Evolutionary conservation across 768 basidiomycete species (phyloP).

Genomic region (Boletus pseudopeckii): DNA sequence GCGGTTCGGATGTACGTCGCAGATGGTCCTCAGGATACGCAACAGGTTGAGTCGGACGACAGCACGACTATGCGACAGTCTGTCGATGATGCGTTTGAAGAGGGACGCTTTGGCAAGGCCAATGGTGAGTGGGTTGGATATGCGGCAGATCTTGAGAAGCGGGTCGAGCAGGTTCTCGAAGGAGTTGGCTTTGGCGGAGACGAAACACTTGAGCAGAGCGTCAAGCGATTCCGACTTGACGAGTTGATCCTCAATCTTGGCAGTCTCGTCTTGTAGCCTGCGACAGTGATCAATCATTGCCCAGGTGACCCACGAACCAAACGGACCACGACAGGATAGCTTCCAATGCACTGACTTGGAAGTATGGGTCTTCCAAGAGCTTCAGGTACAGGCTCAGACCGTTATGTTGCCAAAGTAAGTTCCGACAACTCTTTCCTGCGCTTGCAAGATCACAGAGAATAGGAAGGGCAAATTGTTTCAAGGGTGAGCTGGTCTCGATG

Average conservation of each 20-base stretch:
- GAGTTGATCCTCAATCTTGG: slow-evolving; percentile 87
- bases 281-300: slow-evolving; percentile 1
- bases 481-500: slow-evolving; percentile 82
- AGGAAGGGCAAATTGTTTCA: slow-evolving; percentile 96
- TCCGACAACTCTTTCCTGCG: slow-evolving; percentile 90
- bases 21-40: slow-evolving; percentile 77
- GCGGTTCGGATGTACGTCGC: slow-evolving; percentile 87
- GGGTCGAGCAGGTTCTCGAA: slow-evolving; percentile 93
- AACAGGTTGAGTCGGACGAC: slow-evolving; percentile 89
- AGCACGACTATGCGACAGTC: slow-evolving; percentile 69
- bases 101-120: slow-evolving; percentile 78
- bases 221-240: slow-evolving; percentile 63
- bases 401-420: slow-evolving; percentile 88
- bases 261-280: slow-evolving; percentile 94
- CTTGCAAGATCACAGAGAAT: slow-evolving; percentile 95
- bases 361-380: slow-evolving; percentile 81
- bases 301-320: background rate
- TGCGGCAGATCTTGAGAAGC: slow-evolving; percentile 85
- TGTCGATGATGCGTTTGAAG: slow-evolving; percentile 84
- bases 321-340: slow-evolving; percentile 83
- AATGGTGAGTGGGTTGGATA: slow-evolving; percentile 71
- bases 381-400: slow-evolving; percentile 80
- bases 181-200: slow-evolving; percentile 79
- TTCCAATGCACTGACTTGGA: slow-evolving; percentile 90
- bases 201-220: slow-evolving; percentile 73